Conservation (phyloP, 2,329 filamentous ascomycete species). For the Orbilia oligospora region DNA sequence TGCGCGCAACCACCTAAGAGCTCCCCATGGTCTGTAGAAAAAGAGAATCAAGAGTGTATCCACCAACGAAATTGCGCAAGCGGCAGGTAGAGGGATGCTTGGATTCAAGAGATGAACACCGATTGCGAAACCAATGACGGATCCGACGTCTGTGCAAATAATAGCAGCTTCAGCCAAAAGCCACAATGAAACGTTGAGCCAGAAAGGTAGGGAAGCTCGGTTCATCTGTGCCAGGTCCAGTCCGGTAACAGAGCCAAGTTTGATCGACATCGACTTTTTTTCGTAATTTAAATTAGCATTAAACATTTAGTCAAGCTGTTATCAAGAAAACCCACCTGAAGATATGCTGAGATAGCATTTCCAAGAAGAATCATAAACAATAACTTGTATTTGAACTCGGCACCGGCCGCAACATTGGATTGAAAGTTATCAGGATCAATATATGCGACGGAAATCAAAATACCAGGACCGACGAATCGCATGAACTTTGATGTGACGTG, state of each 20-base stretch:
- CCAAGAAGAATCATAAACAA: constrained; percentile 61
- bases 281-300: constrained; percentile 8
- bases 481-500: constrained; percentile 62
- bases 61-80: constrained; percentile 73
- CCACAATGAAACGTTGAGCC: constrained; percentile 76
- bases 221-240: constrained; percentile 78
- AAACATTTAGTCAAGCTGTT: neutral
- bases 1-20: constrained; percentile 70
- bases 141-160: constrained; percentile 78
- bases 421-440: constrained; percentile 65
- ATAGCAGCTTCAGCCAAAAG: constrained; percentile 77
- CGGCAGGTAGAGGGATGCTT: constrained; percentile 72
- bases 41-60: constrained; percentile 73
- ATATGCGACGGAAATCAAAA: constrained; percentile 65
- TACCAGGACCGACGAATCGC: constrained; percentile 64
- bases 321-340: constrained; percentile 37
- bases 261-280: constrained; percentile 69
- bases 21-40: constrained; percentile 72
- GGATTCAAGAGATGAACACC: constrained; percentile 71
- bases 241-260: constrained; percentile 78
- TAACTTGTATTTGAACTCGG: constrained; percentile 57
- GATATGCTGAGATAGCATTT: constrained; percentile 58
- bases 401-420: constrained; percentile 58
- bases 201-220: constrained; percentile 75
- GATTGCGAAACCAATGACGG: constrained; percentile 74